A percentile compares a stretch with the other conserved stretches of the same genome.
Conservation (phyloP, 768 basidiomycete genomes). For the Tricholoma furcatifolium region DNA sequence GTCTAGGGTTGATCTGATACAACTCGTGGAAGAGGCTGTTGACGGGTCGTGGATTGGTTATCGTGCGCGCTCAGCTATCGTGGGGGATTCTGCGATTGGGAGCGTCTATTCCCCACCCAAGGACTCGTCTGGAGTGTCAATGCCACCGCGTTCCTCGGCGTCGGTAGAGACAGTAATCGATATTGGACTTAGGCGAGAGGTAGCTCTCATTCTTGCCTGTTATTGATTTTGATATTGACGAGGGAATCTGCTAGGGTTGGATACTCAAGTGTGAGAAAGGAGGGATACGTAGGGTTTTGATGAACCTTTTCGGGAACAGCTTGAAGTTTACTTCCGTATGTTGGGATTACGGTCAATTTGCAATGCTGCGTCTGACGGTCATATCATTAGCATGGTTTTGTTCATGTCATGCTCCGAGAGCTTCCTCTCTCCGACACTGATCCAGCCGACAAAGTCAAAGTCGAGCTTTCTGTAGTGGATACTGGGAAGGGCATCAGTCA, state of each 20-base stretch:
- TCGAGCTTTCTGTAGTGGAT: constrained; percentile 85
- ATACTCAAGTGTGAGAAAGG: constrained; percentile 85
- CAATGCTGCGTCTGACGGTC: not conserved
- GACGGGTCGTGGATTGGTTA: constrained; percentile 96
- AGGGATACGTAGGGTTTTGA: constrained; percentile 85
- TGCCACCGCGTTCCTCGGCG: constrained; percentile 32
- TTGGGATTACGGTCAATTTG: not conserved
- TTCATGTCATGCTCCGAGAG: constrained; percentile 82
- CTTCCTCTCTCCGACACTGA: constrained; percentile 55
- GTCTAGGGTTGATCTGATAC: constrained; percentile 67
- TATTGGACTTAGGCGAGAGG: constrained; percentile 70
- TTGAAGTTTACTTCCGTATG: constrained; percentile 86
- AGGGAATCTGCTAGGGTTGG: constrained; percentile 64
- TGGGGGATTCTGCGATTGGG: constrained; percentile 78
- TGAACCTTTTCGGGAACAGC: constrained; percentile 95
- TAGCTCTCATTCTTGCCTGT: constrained; percentile 23
- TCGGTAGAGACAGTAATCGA: constrained; percentile 89
- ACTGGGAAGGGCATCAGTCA: constrained; percentile 96
- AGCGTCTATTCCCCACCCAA: constrained; percentile 89
- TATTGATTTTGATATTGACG: not conserved
- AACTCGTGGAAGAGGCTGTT: constrained; percentile 84
- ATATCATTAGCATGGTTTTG: constrained; percentile 66
- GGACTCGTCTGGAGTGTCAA: constrained; percentile 41
- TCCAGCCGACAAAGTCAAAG: constrained; percentile 58
- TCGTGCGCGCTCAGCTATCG: constrained; percentile 70